phyloP scores from a whole-genome alignment of 768 basidiomycete genomes.

The Leucosporidium scottii region DNA sequence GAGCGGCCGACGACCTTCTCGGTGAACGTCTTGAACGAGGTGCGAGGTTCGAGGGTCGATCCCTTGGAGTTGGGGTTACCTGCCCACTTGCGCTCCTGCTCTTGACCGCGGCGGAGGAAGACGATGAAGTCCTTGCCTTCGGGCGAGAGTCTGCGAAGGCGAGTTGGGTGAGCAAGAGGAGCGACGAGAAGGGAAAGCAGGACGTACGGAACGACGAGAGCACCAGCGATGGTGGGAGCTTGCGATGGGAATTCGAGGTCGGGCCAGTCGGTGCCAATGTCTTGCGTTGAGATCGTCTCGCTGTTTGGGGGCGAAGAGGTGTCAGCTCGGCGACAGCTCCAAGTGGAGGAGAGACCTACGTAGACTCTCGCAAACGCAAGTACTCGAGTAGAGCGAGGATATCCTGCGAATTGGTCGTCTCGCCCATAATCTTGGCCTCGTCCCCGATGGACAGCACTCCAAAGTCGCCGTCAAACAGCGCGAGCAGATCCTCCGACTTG shows the following conservation, averaged over 20 bases:
- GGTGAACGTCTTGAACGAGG: constrained; percentile 71
- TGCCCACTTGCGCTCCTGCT: constrained; percentile 53
- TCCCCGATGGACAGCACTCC: constrained; percentile 52
- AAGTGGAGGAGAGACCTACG: constrained; percentile 40
- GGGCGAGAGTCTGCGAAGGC: constrained; percentile 47
- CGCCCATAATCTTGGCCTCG: constrained; percentile 63
- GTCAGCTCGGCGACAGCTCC: no score
- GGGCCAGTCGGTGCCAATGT: constrained; percentile 61
- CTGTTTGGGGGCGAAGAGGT: constrained; percentile 40
- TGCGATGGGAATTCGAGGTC: constrained; percentile 58
- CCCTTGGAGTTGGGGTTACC: constrained; percentile 57
- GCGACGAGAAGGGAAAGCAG: no score
- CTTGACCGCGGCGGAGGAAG: constrained; percentile 68
- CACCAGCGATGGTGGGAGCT: constrained; percentile 61
- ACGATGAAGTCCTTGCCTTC: constrained; percentile 73
- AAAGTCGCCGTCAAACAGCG: constrained; percentile 69
- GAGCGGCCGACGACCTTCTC: constrained; percentile 63
- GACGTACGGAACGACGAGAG: constrained; percentile 58
- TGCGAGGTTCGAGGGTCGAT: constrained; percentile 61
- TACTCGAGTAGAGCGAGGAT: constrained; percentile 72
- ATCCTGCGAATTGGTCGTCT: constrained; percentile 63
- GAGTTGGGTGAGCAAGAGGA: no score
- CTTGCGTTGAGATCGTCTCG: constrained; percentile 51
- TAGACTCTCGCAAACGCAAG: constrained; percentile 63
- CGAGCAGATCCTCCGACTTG: constrained; percentile 68